These are phyloP conservation scores for Sordaria brevicollis DNA, from an alignment of 495 filamentous ascomycete species.

Conservation along the genomic window DNA sequence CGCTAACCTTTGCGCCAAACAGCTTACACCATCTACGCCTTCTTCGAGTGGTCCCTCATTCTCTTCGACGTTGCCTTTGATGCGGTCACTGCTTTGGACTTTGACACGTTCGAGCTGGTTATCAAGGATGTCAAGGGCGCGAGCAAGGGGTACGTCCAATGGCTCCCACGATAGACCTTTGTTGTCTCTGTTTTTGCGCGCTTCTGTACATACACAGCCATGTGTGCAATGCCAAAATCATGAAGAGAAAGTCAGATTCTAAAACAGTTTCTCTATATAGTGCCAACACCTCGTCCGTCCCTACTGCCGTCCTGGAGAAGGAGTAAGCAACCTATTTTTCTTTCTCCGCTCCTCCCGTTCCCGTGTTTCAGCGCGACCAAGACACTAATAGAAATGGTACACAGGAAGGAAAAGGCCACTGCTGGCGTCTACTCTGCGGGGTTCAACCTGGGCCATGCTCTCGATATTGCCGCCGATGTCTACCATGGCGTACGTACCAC, in stretches of 20 bases:
- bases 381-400: conserved; percentile 7
- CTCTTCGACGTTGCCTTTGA: conserved; percentile 95
- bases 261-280: conserved; percentile 19
- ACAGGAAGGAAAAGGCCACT: conserved; percentile 67
- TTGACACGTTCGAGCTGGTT: conserved; percentile 79
- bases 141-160: conserved; percentile 98
- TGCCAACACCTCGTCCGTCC: conserved; percentile 47
- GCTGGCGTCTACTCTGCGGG: conserved; percentile 57
- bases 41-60: conserved; percentile 96
- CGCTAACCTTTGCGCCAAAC: conserved; percentile 13
- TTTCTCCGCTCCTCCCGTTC: not conserved
- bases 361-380: not conserved
- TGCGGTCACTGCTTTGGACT: conserved; percentile 92
- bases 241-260: conserved; percentile 35
- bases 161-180: conserved; percentile 72
- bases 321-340: conserved; percentile 45
- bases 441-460: conserved; percentile 63
- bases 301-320: conserved; percentile 77
- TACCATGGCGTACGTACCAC: conserved; percentile 71
- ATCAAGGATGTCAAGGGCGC: conserved; percentile 80
- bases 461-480: conserved; percentile 79
- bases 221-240: conserved; percentile 23
- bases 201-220: conserved; percentile 14
- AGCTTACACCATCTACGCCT: conserved; percentile 98
- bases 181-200: conserved; percentile 7